Base-by-base conservation (phyloP, 768 basidiomycete species). In the Mycena rebaudengoi region DNA sequence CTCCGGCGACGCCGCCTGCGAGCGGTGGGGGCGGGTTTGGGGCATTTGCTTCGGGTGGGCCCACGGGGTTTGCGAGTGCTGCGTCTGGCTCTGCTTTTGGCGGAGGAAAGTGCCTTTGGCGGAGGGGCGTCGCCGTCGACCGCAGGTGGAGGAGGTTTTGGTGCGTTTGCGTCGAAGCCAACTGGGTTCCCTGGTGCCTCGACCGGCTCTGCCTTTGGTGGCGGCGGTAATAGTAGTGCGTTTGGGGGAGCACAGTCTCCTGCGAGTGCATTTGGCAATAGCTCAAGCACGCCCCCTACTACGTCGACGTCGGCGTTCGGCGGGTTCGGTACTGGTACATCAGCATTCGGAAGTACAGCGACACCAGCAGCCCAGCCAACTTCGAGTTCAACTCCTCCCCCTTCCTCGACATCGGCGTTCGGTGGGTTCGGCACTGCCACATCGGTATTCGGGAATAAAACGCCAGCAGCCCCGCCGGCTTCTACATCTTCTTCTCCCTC, bases 21-120 rank as follows among this genome's bases (percentile, higher is more conserved):
- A 30, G 51, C 10, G 57, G 72, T 49, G 79, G 76, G 32, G n/a
- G n/a, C n/a, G 80, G 73, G 16, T 83, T 83, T 62, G 66, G 79
- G 30, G 72, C 76, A 12, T 80, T 80, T 56, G 75, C 76, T 21
- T 69, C 67, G 21, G 57, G 59, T 18, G 69, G 60, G 5, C 52
- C 70, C 21, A 71, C 71, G 28, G 67, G 52, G 20, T 53, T 61
- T n/a, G 33, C 50, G 8, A 66, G 29, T 11, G 56, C 61, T 29
- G 55, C 65, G 16, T 40, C 62, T 32, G 46, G 50, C 32, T 69
- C 68, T 59, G 52, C 57, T 12, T 67, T 59, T 29, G 44, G 52
- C 23, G 14, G 52, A 3, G 46, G 53, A 18, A 35, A 13, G 39
- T 12, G 23, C n/a, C 57, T 32, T 29, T 45, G 7, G 18, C 54